Conservation (phyloP, 129 eudicot genomes). For the Calendula officinalis region DNA sequence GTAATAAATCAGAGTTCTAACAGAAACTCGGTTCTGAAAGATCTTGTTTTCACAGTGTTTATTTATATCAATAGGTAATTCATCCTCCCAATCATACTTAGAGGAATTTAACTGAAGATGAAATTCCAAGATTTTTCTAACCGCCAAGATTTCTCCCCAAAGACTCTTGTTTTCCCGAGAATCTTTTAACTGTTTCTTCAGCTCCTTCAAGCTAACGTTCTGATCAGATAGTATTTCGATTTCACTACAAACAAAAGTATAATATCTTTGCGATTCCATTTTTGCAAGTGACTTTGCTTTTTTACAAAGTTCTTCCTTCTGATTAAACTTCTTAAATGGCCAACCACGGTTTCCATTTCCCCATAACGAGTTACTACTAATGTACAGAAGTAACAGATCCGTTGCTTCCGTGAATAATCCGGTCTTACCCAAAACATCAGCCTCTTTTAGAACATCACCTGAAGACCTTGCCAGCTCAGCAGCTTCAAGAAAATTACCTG, state of each 20-base stretch:
- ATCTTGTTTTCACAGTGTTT: slow-evolving; percentile 28
- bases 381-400: slow-evolving; percentile 27
- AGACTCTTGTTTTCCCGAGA: slow-evolving; percentile 27
- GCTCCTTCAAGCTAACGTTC: slow-evolving; percentile 26
- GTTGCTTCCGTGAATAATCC: slow-evolving; percentile 35
- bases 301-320: slow-evolving; percentile 34
- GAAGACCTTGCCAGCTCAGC: slow-evolving; percentile 45
- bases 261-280: slow-evolving; percentile 14
- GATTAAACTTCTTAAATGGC: slow-evolving; percentile 49
- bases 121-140: slow-evolving; percentile 46
- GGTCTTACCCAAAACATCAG: slow-evolving; percentile 48
- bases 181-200: slow-evolving; percentile 22
- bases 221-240: slow-evolving; percentile 33
- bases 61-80: slow-evolving; percentile 11
- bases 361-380: slow-evolving; percentile 43
- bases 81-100: slow-evolving; percentile 43
- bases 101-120: slow-evolving; percentile 19
- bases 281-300: slow-evolving; percentile 41
- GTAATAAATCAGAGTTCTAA: slow-evolving; percentile 38
- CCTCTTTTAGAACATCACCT: slow-evolving; percentile 50
- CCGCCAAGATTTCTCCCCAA: slow-evolving; percentile 34
- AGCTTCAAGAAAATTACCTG: slow-evolving; percentile 50
- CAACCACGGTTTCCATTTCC: slow-evolving; percentile 38
- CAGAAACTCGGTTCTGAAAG: slow-evolving; percentile 37
- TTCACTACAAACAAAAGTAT: slow-evolving; percentile 37